Evolutionary conservation across 352 stramenopile genomes (phyloP).

Genomic region (Phytopythium cucurbitacearum): DNA sequence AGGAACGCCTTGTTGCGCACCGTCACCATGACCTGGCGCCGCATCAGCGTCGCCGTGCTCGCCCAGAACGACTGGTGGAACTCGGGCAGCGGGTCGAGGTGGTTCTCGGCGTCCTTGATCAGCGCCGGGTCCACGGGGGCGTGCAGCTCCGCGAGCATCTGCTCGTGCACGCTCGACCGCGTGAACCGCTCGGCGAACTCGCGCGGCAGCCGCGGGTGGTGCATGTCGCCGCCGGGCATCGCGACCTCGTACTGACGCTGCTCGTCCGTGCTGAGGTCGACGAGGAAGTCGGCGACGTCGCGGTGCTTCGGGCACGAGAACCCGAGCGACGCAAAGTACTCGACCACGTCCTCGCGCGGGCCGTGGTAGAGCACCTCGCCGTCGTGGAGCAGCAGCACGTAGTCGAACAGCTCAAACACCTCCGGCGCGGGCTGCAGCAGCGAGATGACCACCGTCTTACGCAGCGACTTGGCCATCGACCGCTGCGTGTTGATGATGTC

Average conservation of each 20-base stretch:
- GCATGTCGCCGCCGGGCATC: neutral
- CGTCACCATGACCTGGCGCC: constrained; percentile 53
- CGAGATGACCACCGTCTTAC: constrained; percentile 29
- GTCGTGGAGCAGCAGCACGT: constrained; percentile 81
- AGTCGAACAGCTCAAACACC: constrained; percentile 89
- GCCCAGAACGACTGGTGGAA: constrained; percentile 22
- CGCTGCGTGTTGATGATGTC: constrained; percentile 14
- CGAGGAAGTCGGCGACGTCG: constrained; percentile 33
- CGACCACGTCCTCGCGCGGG: constrained; percentile 10
- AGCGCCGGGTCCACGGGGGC: constrained; percentile 5
- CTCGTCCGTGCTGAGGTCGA: constrained; percentile 28
- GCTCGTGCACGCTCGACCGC: constrained; percentile 17
- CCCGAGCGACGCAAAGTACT: constrained; percentile 30
- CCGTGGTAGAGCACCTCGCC: constrained; percentile 73
- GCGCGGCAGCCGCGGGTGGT: constrained; percentile 8
- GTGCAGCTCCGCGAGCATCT: constrained; percentile 16
- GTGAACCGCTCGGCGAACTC: constrained; percentile 25
- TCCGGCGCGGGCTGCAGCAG: constrained; percentile 86
- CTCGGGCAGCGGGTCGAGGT: constrained; percentile 58
- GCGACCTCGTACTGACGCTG: constrained; percentile 25
- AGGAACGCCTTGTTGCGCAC: constrained; percentile 30
- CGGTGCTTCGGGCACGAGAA: constrained; percentile 23
- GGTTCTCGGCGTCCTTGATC: constrained; percentile 37
- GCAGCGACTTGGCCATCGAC: constrained; percentile 9
- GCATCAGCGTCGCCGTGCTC: constrained; percentile 20